Base-by-base conservation (phyloP, 2,329 filamentous ascomycete species). In the Aspergillus tubingensis region DNA sequence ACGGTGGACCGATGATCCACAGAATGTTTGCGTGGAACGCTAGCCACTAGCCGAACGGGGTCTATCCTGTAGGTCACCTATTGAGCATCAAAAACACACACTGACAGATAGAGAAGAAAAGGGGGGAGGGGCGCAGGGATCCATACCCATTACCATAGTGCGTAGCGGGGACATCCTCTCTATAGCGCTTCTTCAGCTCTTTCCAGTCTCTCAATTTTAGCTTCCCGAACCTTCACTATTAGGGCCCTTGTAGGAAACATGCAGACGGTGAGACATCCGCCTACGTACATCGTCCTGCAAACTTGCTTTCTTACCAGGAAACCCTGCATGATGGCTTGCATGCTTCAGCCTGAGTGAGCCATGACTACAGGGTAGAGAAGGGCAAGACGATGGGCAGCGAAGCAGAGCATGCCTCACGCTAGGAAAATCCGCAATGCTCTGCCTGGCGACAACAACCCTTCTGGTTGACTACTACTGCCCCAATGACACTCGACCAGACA, bases 301-400 rank as follows among this genome's bases (percentile, higher is more conserved):
- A 21, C 23, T 25, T 32, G 36, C 48, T 54, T 47, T 39, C 54
- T 58, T 52, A 44, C 63, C 61, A 41, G 57, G 61, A 61, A 61
- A 54, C 27, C 30, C n/a, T 63, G 58, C 58, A 61, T 58, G 43
- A 59, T 63, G 63, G 59, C 61, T 60, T 63, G 55, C 59, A 57
- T 50, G 23, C 8, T 53, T 41, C 57, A 56, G 57, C 59, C 57
- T 44, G 51, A 62, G 61, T 59, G 36, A 38, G 36, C 8, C 4
- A 39, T 48, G 30, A 39, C 53, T 53, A 64, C 54, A 54, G 57
- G 57, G 39, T 52, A 52, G 54, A 30, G 25, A 36, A n/a, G 13
- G 47, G 47, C 47, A 27, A 50, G 47, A 27, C 10, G 30, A 30
- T 50, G 47, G 47, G 47, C 47, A 50, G 25, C 47, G 13, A 50